Percentiles rank a stretch among this genome's conserved stretches.
phyloP scores from a whole-genome alignment of 805 yeast species.

The Candida tibetensis region DNA sequence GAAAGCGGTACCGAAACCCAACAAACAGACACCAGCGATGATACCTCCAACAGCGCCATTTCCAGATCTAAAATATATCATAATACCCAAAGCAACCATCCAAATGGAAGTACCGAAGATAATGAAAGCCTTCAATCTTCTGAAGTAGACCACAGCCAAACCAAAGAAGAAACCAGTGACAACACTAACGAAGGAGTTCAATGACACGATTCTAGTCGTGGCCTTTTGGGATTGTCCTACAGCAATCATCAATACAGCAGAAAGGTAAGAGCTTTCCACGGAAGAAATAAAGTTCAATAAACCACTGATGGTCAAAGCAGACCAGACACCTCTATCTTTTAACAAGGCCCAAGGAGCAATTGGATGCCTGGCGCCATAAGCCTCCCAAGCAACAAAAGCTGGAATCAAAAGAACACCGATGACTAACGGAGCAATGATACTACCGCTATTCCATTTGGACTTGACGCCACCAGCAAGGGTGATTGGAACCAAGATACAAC shows the following conservation, averaged over 20 bases:
- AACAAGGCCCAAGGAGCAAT: constrained; percentile 14
- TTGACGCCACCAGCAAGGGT: constrained; percentile 26
- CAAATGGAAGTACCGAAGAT: constrained; percentile 22
- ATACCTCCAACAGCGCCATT: constrained; percentile 14
- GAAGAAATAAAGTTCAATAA: constrained; percentile 13
- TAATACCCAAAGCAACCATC: constrained; percentile 24
- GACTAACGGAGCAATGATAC: constrained; percentile 8
- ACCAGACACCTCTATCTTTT: constrained; percentile 19
- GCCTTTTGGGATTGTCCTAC: constrained; percentile 13
- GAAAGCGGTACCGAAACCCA: constrained; percentile 21
- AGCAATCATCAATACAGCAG: constrained; percentile 15
- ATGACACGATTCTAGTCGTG: constrained; percentile 15
- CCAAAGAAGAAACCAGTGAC: constrained; percentile 16
- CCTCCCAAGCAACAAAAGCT: constrained; percentile 14
- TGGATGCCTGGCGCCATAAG: constrained; percentile 13
- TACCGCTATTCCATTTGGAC: constrained; percentile 14
- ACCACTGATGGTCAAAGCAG: constrained; percentile 13
- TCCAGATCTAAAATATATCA: constrained; percentile 22
- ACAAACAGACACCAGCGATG: constrained; percentile 15
- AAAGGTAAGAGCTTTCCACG: constrained; percentile 14
- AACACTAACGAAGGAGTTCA: constrained; percentile 15
- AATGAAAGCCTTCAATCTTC: constrained; percentile 21
- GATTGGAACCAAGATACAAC: constrained; percentile 36
- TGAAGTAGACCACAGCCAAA: constrained; percentile 12
- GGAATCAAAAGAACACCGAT: constrained; percentile 15